A percentile compares a stretch with the other conserved stretches of the same genome.
Conservation (phyloP, 805 yeast species). For the Danielozyma ontarioensis region DNA sequence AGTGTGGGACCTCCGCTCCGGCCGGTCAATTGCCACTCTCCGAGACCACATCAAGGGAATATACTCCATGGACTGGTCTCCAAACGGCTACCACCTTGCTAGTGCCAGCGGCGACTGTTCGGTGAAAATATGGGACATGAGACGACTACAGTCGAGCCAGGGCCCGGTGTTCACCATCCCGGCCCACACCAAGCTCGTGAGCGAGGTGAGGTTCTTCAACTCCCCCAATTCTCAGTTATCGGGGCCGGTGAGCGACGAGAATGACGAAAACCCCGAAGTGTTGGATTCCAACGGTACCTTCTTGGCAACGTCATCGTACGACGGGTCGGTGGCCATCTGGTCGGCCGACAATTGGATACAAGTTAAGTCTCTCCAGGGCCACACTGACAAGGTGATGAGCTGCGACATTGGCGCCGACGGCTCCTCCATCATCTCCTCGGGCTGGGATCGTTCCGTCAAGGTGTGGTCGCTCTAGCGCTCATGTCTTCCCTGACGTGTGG, state of each 20-base stretch:
- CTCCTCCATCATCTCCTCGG: constrained; percentile 50
- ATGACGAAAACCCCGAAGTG: constrained; percentile 22
- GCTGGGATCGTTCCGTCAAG: constrained; percentile 83
- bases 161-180: constrained; percentile 50
- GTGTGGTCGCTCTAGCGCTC: too few relatives aligned
- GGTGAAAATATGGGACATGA: constrained; percentile 81
- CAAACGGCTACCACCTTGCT: constrained; percentile 69
- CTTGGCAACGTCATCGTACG: constrained; percentile 65
- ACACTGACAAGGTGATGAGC: constrained; percentile 65
- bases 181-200: constrained; percentile 70
- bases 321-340: constrained; percentile 56
- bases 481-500: too few relatives aligned
- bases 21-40: constrained; percentile 53
- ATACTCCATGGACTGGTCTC: constrained; percentile 67
- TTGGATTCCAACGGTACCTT: constrained; percentile 38
- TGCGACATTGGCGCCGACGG: constrained; percentile 50
- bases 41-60: constrained; percentile 71
- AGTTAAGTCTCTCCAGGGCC: constrained; percentile 48
- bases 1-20: constrained; percentile 85
- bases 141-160: constrained; percentile 30
- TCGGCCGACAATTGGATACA: constrained; percentile 68
- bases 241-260: constrained; percentile 22
- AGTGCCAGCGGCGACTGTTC: constrained; percentile 83
- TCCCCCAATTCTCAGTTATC: constrained; percentile 12
- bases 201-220: constrained; percentile 53